Conservation (phyloP, 2,329 filamentous ascomycete species). For the Eutypella sp. region DNA sequence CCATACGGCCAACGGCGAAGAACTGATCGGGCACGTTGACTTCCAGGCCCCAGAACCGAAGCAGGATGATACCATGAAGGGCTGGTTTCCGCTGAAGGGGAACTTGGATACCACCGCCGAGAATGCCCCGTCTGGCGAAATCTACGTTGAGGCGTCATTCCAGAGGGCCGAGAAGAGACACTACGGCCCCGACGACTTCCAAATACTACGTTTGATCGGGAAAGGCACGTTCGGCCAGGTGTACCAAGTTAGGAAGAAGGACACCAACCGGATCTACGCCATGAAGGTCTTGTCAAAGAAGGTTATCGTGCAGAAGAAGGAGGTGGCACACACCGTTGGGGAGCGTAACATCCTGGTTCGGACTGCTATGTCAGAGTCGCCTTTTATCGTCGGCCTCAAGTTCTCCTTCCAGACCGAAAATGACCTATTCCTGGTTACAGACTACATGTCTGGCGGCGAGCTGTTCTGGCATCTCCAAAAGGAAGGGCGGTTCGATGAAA, state of each 20-base stretch:
- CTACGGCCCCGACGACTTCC: constrained; percentile 91
- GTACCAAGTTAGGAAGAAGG: constrained; percentile 96
- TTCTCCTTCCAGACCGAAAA: constrained; percentile 98
- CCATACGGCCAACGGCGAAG: constrained; percentile 70
- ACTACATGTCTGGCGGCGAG: constrained; percentile 99
- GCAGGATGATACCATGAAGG: constrained; percentile 67
- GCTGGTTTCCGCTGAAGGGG: constrained; percentile 79
- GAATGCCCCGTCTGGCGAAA: constrained; percentile 76
- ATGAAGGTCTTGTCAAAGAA: constrained; percentile 99
- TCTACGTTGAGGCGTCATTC: constrained; percentile 81
- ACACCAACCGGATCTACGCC: constrained; percentile 91
- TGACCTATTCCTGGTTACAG: constrained; percentile 95
- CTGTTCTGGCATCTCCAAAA: constrained; percentile 98
- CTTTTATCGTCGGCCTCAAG: constrained; percentile 96
- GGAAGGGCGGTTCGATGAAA: constrained; percentile 91
- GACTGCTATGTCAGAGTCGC: constrained; percentile 91
- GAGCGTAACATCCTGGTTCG: constrained; percentile 96
- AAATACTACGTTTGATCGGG: constrained; percentile 92
- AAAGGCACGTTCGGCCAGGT: constrained; percentile 99
- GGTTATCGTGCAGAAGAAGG: constrained; percentile 99
- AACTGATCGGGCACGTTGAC: constrained; percentile 86
- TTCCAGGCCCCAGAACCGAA: constrained; percentile 63
- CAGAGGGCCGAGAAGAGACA: constrained; percentile 85
- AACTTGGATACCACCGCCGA: constrained; percentile 67
- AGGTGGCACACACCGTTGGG: constrained; percentile 93